phyloP scores from a whole-genome alignment of 495 filamentous ascomycete genomes.

The Penicillium waksmanii region DNA sequence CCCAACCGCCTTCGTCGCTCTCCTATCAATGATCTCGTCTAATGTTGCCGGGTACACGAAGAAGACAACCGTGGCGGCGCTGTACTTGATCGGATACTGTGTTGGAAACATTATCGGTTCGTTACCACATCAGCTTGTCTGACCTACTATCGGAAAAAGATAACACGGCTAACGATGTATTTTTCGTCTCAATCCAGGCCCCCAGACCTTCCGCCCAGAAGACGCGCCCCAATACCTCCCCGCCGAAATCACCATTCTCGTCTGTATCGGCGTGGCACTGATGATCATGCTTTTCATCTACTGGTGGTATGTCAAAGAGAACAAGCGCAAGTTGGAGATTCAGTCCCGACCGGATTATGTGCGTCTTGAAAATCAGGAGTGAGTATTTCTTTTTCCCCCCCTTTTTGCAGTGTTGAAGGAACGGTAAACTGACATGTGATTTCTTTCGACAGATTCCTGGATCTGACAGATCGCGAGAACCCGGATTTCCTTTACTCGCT shows the following conservation, averaged over 20 bases:
- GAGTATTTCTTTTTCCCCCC: too few relatives aligned
- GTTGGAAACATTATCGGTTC: constrained; percentile 51
- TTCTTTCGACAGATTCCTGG: constrained; percentile 46
- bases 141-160: neutral
- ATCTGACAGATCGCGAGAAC: constrained; percentile 59
- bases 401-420: too few relatives aligned
- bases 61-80: constrained; percentile 71
- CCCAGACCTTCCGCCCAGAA: constrained; percentile 61
- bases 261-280: constrained; percentile 61
- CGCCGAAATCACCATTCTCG: constrained; percentile 69
- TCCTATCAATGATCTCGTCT: constrained; percentile 59
- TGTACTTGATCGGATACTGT: constrained; percentile 72
- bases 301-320: constrained; percentile 63
- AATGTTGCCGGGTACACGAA: constrained; percentile 77
- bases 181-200: constrained; percentile 24
- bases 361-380: constrained; percentile 70
- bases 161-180: too few relatives aligned
- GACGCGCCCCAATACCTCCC: constrained; percentile 67
- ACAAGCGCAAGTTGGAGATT: constrained; percentile 60
- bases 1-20: constrained; percentile 52
- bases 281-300: constrained; percentile 63
- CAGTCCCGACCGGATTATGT: constrained; percentile 59
- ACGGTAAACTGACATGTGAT: too few relatives aligned
- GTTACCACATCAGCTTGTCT: neutral
- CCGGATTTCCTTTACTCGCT: constrained; percentile 46